phyloP scores from a whole-genome alignment of 2,329 filamentous ascomycete species.

The Aschersonia sp. region DNA sequence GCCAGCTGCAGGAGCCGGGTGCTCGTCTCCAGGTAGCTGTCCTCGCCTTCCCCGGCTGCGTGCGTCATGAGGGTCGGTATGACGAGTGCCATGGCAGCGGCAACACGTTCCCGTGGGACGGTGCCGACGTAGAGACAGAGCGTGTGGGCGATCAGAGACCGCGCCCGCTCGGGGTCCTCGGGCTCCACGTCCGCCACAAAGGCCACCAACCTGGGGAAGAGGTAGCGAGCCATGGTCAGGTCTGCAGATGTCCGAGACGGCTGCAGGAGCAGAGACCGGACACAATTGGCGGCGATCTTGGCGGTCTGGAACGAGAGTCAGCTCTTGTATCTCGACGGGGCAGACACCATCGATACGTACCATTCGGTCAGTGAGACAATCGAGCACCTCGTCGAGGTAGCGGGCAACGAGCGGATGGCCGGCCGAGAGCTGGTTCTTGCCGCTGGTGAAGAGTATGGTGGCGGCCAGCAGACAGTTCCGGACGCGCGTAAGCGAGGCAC shows the following conservation, averaged over 20 bases:
- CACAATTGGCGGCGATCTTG: constrained; percentile 81
- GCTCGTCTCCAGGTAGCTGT: constrained; percentile 58
- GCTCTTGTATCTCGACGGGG: too few relatives aligned
- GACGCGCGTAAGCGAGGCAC: constrained; percentile 71
- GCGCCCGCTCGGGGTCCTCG: constrained; percentile 68
- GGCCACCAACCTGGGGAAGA: constrained; percentile 59
- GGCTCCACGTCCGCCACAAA: constrained; percentile 58
- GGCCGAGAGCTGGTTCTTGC: constrained; percentile 56
- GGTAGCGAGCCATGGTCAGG: constrained; percentile 56
- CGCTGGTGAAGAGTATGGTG: constrained; percentile 77
- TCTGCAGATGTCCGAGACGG: constrained; percentile 48
- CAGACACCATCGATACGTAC: constrained; percentile 22
- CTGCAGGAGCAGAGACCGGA: constrained; percentile 67
- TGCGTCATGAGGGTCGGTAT: constrained; percentile 63
- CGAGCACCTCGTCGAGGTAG: constrained; percentile 68
- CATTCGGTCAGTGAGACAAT: constrained; percentile 69
- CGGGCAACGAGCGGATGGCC: constrained; percentile 60
- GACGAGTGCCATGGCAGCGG: constrained; percentile 58
- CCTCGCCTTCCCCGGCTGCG: constrained; percentile 47
- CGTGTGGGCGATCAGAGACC: constrained; percentile 55
- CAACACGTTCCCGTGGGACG: constrained; percentile 27
- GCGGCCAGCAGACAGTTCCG: constrained; percentile 84
- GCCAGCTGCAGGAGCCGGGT: constrained; percentile 68
- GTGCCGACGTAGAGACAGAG: constrained; percentile 55
- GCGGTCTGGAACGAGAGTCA: constrained; percentile 41